Percentiles rank a stretch among this genome's conserved stretches.
Conservation (phyloP, 306 rosid genomes). For the Vicia villosa region DNA sequence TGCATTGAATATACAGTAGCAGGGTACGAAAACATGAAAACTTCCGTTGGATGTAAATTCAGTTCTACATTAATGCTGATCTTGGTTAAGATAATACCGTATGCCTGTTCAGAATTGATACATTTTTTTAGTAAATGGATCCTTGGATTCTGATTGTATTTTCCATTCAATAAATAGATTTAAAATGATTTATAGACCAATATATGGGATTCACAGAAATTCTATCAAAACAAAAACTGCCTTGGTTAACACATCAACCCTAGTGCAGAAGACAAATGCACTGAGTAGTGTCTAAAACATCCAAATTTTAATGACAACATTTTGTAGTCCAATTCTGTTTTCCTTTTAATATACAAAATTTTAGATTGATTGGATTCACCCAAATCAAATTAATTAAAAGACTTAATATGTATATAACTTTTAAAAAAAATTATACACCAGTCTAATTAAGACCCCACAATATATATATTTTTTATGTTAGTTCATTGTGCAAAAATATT, state of each 20-base stretch:
- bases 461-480: too few species aligned
- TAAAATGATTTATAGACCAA: background rate
- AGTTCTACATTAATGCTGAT: constrained; percentile 2
- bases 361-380: background rate
- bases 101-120: background rate
- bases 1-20: constrained; percentile 41
- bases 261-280: background rate
- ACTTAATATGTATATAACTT: too few species aligned
- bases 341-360: background rate
- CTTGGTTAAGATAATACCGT: constrained; percentile 1
- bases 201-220: background rate
- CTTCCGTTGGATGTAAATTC: constrained; percentile 21
- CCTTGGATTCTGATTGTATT: constrained; percentile 10
- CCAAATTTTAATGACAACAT: too few species aligned
- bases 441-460: too few species aligned
- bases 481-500: too few species aligned
- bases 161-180: constrained; percentile 8
- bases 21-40: constrained; percentile 38
- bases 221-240: constrained; percentile 2
- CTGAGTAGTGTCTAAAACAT: background rate
- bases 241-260: background rate
- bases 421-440: too few species aligned
- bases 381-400: background rate
- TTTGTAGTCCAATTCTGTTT: background rate
- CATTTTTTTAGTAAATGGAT: background rate